Base-by-base conservation (phyloP, 2,329 filamentous ascomycete species). In the Aspergillus fumigatiaffinis region DNA sequence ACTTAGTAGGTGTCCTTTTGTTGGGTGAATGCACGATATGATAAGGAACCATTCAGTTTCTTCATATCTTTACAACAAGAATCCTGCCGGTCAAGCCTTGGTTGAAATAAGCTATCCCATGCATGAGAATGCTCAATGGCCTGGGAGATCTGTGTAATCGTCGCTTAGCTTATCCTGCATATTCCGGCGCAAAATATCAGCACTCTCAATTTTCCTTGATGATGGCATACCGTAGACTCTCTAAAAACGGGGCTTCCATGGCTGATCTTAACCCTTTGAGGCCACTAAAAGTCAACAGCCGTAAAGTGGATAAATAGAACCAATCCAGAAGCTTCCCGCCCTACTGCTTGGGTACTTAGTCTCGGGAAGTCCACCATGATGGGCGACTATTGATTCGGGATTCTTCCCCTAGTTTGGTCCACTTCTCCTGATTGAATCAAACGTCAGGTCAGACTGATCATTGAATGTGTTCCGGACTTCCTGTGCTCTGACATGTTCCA, bases 391-490 rank as follows among this genome's bases (percentile, higher is more conserved):
- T 59, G 57, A 58, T 56, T 58, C 52, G 56, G 58, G 54, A 44
- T 41, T 53, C 35, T 42, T 49, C 25, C 28, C 52, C 55, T 53
- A 50, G 41, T 44, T 25, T 53, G 47, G 38, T 52, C 61, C 57
- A 62, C 59, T 49, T 51, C 56, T 52, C 54, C 56, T 61, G 55
- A 54, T 61, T 60, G 60, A 63, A 52, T 60, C 53, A 38, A 32
- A 59, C 58, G 52, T 54, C 60, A 51, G 50, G 47, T 42, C 54
- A 57, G 50, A 53, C 54, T 38, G 32, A 38, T 38, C 32, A n/a
- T 38, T 38, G 32, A 38, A 17, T 14, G 17, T 17, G 14, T 35
- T 35, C 14, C 6, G 3, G 12, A 32, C 2, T 32, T 32, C 10
- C 12, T 32, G 12, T 32, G 29, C 29, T 32, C 29, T 32, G 29